Evolutionary conservation across 106 monocot genomes (phyloP), one percentile per base, ranked within the genome.

Genomic region (Allium cepa): DNA sequence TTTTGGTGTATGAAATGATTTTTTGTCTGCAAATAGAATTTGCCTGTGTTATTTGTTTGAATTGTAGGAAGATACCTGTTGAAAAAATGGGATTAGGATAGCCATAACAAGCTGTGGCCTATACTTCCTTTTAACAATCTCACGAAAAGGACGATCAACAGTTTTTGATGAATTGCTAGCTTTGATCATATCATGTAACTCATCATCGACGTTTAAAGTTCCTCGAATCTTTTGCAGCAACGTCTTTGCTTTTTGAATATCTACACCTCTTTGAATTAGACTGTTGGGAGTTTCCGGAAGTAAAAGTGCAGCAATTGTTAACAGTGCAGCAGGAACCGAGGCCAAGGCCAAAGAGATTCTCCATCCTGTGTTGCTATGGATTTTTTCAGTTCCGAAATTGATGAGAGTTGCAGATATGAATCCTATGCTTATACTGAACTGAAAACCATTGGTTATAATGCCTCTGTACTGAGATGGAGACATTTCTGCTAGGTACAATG

Each of bases 91-190:
- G 28, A 80, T 64, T 17, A 61, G 11, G 28, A 87, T 11, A 0
- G 83, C 83, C 86, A 82, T 86, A 7, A 77, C 76, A 0, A 86
- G 76, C 13, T 82, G 82, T 7, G 86, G 86, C 10, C 86, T 75
- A 50, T 82, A 82, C 22, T 27, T 61, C 14, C 14, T 28, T 49
- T 46, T 47, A 7, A 56, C 8, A 14, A 78, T 63, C 5, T 26
- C 26, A 18, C 57, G 51, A 46, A 75, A 78, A 0, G 73, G 71
- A 11, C 56, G 53, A 27, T 57, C 14, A 0, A 62, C 51, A 10
- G 56, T 4, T 6, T 68, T 64, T 0, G 68, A 56, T n/a, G 22
- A 48, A 1, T 69, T 60, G 16, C 59, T 58, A 8, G 83, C 82
- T 6, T 17, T 46, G 53, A 76, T 59, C 10, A 87, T 26, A 45